Base-by-base conservation (phyloP, 164 flowering plant species). In the Pachysandra terminalis region DNA sequence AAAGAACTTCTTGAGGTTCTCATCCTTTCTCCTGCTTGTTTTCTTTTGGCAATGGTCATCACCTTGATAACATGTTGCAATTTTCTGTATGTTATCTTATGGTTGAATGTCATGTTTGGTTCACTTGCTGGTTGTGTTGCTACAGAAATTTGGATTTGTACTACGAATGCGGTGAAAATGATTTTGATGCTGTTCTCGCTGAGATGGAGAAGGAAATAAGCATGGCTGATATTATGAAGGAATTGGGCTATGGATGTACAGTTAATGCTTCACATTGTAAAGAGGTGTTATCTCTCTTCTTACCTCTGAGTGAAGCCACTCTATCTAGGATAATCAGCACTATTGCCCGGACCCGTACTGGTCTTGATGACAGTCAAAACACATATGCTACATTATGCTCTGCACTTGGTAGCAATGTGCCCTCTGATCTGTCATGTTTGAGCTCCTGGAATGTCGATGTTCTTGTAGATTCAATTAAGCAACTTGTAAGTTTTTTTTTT, bases 191-290 rank as follows among this genome's bases (percentile, higher is more conserved):
- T 68, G 75, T 96, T 70, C 78, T 93, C 41, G 92, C 85, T 14
- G 98, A 96, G 76, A 86, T 96, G 82, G 91, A 96, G 82, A 86
- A 80, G 73, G 98, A 93, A 70, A 81, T 78, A 65, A 86, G 83
- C 78, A 80, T 89, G 85, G 94, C 84, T 63, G 97, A 90, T 76
- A 72, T 90, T 21, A 71, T 96, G 84, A 83, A 75, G 73, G 99
- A 96, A 73, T 77, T 93, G 53, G 98, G 99, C 45, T 91, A 91
- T 84, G 97, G 93, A 41, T 91, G 96, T 84, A 90, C 99, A 12
- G 73, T 77, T 59, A 78, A 80, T 84, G 80, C 77, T 26, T 69
- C 83, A 19, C 93, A 85, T 25, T 96, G 99, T 80, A 88, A 83
- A 78, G 92, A 91, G 68, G 76, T 91, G 62, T 73, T 96, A 37